Evolutionary conservation across 139 green algal genomes (phyloP), one percentile per base, ranked within the genome.

Genomic region (Raphidocelis subcapitata): DNA sequence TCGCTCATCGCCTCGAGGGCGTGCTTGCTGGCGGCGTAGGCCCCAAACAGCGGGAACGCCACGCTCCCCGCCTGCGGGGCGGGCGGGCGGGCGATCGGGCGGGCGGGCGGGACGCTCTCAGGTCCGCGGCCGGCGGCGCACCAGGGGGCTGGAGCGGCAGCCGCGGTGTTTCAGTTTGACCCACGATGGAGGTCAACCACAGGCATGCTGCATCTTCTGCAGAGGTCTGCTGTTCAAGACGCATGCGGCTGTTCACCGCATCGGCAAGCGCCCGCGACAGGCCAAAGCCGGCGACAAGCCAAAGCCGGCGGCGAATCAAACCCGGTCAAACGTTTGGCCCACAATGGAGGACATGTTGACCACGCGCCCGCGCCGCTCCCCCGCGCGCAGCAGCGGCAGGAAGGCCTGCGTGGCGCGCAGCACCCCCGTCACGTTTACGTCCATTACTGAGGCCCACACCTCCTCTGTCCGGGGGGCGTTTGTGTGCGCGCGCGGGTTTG

Each of bases 341-440:
- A 77, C 71, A 56, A 75, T 37, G 4, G 73, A 81, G 29, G 63
- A 66, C n/a, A 84, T 77, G 57, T 81, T 81, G 62, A 84, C 37
- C 33, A 84, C 68, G 35, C 72, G 67, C 23, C 67, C 67, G 35
- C 54, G 56, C 20, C 28, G 5, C 18, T 46, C 8, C 1, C 69
- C 73, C 1, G n/a, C 18, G 2, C 78, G 44, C 26, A 84, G 57
- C 29, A 81, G 68, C 3, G 79, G 79, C 47, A 84, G 64, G 63
- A 84, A 79, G 1, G 79, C 79, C 23, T 79, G 79, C n/a, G 51
- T 75, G 64, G 60, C 54, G 10, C 68, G 68, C 44, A 82, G 67
- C n/a, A 62, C 70, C 0, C 76, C 76, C 20, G 65, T 49, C n/a
- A 82, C 54, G 72, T 82, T 82, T 8, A 81, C 75, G 33, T 81